These are phyloP conservation scores for Vararia minispora DNA, from an alignment of 768 basidiomycete genomes.

Conservation along the genomic window DNA sequence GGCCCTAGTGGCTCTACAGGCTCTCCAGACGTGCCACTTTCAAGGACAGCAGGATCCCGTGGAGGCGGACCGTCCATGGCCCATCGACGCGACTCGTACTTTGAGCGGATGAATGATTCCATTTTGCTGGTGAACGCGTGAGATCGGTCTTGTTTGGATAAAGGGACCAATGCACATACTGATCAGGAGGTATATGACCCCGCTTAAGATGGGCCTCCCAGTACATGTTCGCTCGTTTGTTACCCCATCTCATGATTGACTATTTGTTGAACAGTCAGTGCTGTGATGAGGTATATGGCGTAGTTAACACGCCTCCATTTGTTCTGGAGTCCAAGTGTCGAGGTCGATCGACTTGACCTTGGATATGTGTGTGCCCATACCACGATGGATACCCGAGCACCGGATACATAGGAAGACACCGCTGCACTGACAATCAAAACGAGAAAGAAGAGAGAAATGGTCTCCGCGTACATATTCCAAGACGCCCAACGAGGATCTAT, in stretches of 20 bases:
- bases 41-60: slow-evolving; percentile 68
- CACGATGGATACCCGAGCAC: slow-evolving; percentile 94
- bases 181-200: slow-evolving; percentile 89
- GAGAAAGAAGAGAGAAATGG: background rate
- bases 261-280: slow-evolving; percentile 16
- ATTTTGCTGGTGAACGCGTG: slow-evolving; percentile 62
- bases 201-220: slow-evolving; percentile 94
- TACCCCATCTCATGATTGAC: slow-evolving; percentile 93
- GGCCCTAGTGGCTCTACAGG: no score
- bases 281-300: slow-evolving; percentile 1
- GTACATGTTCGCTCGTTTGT: slow-evolving; percentile 83
- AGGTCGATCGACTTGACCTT: slow-evolving; percentile 96
- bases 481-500: slow-evolving; percentile 96
- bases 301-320: slow-evolving; percentile 63
- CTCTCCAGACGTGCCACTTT: slow-evolving; percentile 26
- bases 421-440: slow-evolving; percentile 25
- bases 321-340: slow-evolving; percentile 95
- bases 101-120: slow-evolving; percentile 93
- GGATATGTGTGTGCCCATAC: slow-evolving; percentile 98
- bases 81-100: slow-evolving; percentile 92
- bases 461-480: slow-evolving; percentile 74
- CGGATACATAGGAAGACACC: slow-evolving; percentile 94
- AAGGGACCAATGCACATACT: slow-evolving; percentile 45
- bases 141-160: background rate
- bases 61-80: slow-evolving; percentile 86